Conservation (phyloP, 129 eudicot genomes). For the Daucus carota region DH1_v3.0 NC_030388.2:4026501-4027000, state of each 20-base stretch:
- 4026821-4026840: background rate
- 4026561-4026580: conserved; percentile 5
- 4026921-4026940: conserved; percentile 23
- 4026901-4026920: conserved; percentile 15
- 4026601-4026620: conserved; percentile 26
- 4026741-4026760: conserved; percentile 14
- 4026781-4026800: conserved; percentile 20
- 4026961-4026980: conserved; percentile 21
- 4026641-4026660: conserved; percentile 87
- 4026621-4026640: conserved; percentile 85
- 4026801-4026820: background rate
- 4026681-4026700: conserved; percentile 94
- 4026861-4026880: conserved; percentile 31
- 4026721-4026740: conserved; percentile 20
- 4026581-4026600: conserved; percentile 27
- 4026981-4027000: conserved; percentile 22
- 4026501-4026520: conserved; percentile 17
- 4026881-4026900: conserved; percentile 32
- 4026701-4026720: conserved; percentile 88
- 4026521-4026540: conserved; percentile 6
- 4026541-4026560: conserved; percentile 13
- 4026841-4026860: background rate
- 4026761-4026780: conserved; percentile 1
- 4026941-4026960: conserved; percentile 23
- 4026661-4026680: conserved; percentile 93